Base-by-base conservation (phyloP, 768 basidiomycete genomes). In the Pholiota molesta region DNA sequence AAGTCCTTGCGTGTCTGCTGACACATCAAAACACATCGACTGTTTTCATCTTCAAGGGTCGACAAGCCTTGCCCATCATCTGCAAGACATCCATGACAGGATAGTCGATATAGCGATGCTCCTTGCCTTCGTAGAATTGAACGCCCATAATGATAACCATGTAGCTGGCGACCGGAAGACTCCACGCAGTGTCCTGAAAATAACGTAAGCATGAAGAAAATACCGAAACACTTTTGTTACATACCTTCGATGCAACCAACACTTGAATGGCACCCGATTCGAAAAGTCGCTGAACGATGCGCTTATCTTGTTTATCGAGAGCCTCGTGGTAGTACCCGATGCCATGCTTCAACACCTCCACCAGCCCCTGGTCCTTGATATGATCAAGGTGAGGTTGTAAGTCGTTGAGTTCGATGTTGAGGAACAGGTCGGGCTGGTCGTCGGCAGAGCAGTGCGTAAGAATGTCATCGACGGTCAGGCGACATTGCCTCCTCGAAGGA, bases 71-170 rank as follows among this genome's bases (percentile, higher is more conserved):
- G 45, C 97, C 97, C 89, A 99, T 97, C 97, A 99, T 99, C 72
- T 99, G 97, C 1, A 99, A 84, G 6, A 99, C 92, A 68, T 99
- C 97, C 85, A 97, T 97, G 61, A 99, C 95, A 3, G 97, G 95
- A 72, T 99, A 98, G 74, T 99, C 97, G 66, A 96, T 83, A 67
- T 99, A 99, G 49, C 97, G 92, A 71, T 99, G 97, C 69, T 99
- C 97, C 75, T 95, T 93, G 71, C 97, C 97, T 74, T 99, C 96
- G 68, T 92, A 99, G 62, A 77, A 90, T 71, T 99, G 97, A 0
- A 98, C 95, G n/a, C 97, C 97, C 96, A 99, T 98, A 68, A 99
- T 94, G 72, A 99, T 89, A 45, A 98, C 96, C 94, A 99, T 97
- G 75, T 97, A 96, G 61, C 93, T 89, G 0, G 94, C 87, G 17